Base-by-base conservation (phyloP, 345 rosid genomes). In the Heritiera fomes region DNA sequence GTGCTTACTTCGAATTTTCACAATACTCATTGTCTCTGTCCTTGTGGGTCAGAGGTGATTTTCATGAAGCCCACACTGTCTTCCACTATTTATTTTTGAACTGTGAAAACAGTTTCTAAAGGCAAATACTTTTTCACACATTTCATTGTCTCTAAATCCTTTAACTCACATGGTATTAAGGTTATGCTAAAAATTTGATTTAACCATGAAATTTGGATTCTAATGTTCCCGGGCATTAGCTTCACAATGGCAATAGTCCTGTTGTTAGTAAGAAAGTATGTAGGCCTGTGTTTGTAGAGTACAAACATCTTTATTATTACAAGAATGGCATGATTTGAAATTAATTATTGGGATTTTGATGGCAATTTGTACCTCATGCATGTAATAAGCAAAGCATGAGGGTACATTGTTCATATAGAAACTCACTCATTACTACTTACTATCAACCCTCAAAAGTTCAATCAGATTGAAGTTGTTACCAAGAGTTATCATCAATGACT, bases 21-120 rank as follows among this genome's bases (percentile, higher is more conserved):
- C 53, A 43, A 43, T 43, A 67, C 72, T 43, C 32, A 69, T 69
- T 69, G 73, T 49, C 40, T 38, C 5, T 64, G 69, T 55, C 34
- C 17, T 2, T 12, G 11, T 47, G 73, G 73, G 56, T 23, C 56
- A 69, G 56, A 69, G 11, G 40, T 69, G 73, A 69, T 12, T 47
- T 69, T 69, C 73, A 46, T 46, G 56, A 69, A 69, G 40, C 40
- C 56, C 40, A 43, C 73, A 6, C 13, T 69, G 73, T 69, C 73
- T 69, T 56, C 73, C 73, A 46, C 40, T 23, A 46, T 10, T 46
- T 46, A 46, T 46, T 41, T 68, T 46, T 69, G 2, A 46, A 20
- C 73, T 45, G 34, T 45, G 53, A 68, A 45, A 68, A 62, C 70
- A 40, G 30, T 66, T 66, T 5, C 71, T 15, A 11, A 66, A 18